Conservation (phyloP, 148 eudicot species). For the Nepenthes mirabilis region DNA sequence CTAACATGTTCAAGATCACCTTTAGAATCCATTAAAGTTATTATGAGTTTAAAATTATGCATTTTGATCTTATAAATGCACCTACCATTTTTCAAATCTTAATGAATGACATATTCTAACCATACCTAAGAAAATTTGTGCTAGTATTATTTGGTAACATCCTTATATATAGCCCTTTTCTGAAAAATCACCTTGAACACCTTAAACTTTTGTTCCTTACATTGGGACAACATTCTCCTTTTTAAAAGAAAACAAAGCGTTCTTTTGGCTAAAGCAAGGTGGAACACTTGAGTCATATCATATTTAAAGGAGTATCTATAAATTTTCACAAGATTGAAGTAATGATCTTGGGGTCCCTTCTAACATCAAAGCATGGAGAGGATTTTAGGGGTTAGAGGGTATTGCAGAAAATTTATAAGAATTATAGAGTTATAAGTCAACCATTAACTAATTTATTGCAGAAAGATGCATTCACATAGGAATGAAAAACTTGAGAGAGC, state of each 20-base stretch:
- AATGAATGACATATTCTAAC: not conserved
- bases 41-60: conserved; percentile 4
- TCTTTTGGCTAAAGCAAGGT: not conserved
- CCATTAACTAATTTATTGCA: not conserved
- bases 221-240: not conserved
- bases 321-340: not conserved
- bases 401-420: not conserved
- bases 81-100: not conserved
- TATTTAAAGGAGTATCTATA: not conserved
- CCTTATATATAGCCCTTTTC: not conserved
- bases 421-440: not conserved
- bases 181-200: not conserved
- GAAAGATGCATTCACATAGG: not conserved
- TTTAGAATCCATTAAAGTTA: not conserved
- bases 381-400: not conserved
- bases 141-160: conserved; percentile 2
- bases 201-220: not conserved
- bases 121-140: not conserved
- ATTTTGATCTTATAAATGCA: not conserved
- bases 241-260: not conserved
- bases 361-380: not conserved
- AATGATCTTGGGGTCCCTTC: not conserved
- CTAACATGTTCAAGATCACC: too few species aligned
- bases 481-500: not conserved
- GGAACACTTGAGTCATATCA: not conserved